Conservation (phyloP, 305 asterid species). For the Plantago coronopus region DNA sequence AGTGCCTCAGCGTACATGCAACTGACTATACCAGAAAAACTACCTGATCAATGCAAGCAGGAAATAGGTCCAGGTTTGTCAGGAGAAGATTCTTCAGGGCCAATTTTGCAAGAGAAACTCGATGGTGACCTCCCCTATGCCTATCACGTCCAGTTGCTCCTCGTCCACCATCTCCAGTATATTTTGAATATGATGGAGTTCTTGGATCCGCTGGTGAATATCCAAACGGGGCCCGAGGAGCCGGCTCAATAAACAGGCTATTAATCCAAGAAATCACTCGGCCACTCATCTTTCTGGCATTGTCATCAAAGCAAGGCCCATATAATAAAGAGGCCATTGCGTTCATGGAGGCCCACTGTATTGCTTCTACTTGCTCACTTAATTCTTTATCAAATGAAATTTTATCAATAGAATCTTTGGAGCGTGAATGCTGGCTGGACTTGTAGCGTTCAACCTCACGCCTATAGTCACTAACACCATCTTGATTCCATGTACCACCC, state of each 20-base stretch:
- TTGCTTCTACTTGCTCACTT: slow-evolving; percentile 96
- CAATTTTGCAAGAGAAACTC: slow-evolving; percentile 86
- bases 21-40: slow-evolving; percentile 4
- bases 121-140: slow-evolving; percentile 94
- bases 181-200: slow-evolving; percentile 90
- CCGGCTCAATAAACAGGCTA: slow-evolving; percentile 95
- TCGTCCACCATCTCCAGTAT: slow-evolving; percentile 76
- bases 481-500: slow-evolving; percentile 92
- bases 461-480: slow-evolving; percentile 86
- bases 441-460: slow-evolving; percentile 99
- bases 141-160: slow-evolving; percentile 85
- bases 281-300: slow-evolving; percentile 99
- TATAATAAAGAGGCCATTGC: slow-evolving; percentile 97
- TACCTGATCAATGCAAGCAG: slow-evolving; percentile 99
- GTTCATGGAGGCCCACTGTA: slow-evolving; percentile 99
- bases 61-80: slow-evolving; percentile 94
- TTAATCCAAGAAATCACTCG: slow-evolving; percentile 98
- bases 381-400: slow-evolving; percentile 92
- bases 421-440: slow-evolving; percentile 87
- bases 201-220: slow-evolving; percentile 99
- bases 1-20: too few species aligned
- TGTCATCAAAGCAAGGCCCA: slow-evolving; percentile 99
- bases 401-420: slow-evolving; percentile 93
- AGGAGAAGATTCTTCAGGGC: slow-evolving; percentile 95
- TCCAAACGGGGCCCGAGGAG: slow-evolving; percentile 97